Conservation (phyloP, 2,329 filamentous ascomycete genomes). For the Venturia aucupariae region DNA sequence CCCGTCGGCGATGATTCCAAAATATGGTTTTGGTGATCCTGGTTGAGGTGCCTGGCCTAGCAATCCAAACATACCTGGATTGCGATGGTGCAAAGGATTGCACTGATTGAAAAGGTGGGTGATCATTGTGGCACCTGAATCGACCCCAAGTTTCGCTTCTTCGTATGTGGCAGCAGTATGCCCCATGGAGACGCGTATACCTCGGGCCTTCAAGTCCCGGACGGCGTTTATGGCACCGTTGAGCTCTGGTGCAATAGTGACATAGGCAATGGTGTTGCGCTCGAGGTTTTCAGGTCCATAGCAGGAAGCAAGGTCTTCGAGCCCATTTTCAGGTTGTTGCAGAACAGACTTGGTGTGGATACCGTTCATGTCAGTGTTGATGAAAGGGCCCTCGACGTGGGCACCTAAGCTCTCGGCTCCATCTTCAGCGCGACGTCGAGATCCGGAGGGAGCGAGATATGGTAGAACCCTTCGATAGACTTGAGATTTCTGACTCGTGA, state of each 20-base stretch:
- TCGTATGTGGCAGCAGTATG: conserved; percentile 85
- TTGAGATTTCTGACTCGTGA: conserved; percentile 71
- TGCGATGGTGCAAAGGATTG: conserved; percentile 80
- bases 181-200: conserved; percentile 71
- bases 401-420: conserved; percentile 83
- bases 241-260: conserved; percentile 78
- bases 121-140: conserved; percentile 76
- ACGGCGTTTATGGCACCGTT: conserved; percentile 61
- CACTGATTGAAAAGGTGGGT: conserved; percentile 94
- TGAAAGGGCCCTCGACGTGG: conserved; percentile 85
- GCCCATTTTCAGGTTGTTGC: conserved; percentile 48
- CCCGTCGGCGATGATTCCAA: conserved; percentile 83
- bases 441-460: conserved; percentile 64
- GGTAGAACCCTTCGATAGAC: conserved; percentile 76
- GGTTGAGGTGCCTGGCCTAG: conserved; percentile 43
- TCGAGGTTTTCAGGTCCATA: conserved; percentile 64
- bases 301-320: conserved; percentile 58
- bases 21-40: conserved; percentile 54
- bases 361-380: conserved; percentile 74
- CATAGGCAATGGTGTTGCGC: conserved; percentile 54
- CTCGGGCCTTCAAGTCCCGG: conserved; percentile 51
- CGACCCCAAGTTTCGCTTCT: conserved; percentile 61
- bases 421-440: conserved; percentile 48
- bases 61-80: conserved; percentile 83
- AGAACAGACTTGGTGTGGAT: conserved; percentile 72